phyloP scores from a whole-genome alignment of 306 rosid species.

The Gleditsia sinensis region DNA sequence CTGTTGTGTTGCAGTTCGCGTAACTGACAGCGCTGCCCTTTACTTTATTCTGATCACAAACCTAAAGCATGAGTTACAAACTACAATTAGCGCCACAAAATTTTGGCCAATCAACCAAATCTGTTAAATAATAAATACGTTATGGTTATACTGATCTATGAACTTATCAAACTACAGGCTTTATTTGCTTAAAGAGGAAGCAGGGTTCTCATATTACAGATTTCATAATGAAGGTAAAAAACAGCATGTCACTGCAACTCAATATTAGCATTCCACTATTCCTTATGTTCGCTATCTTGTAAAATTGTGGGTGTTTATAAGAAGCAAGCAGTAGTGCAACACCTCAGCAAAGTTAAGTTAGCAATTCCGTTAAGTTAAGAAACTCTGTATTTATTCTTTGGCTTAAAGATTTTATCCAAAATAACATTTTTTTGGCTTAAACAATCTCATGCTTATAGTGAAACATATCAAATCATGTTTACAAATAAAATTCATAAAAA shows the following conservation, averaged over 20 bases:
- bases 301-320: neutral
- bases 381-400: too few relatives aligned
- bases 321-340: constrained; percentile 1
- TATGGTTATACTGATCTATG: neutral
- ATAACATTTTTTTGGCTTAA: too few relatives aligned
- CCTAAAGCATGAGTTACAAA: constrained; percentile 45
- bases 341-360: constrained; percentile 8
- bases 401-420: too few relatives aligned
- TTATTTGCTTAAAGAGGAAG: neutral
- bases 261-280: neutral
- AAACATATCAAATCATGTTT: neutral
- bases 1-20: constrained; percentile 29
- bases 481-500: neutral
- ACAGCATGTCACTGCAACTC: neutral
- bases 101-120: neutral
- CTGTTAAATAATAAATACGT: neutral
- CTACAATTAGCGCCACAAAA: constrained; percentile 3
- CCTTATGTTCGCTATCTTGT: neutral
- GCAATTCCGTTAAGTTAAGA: neutral
- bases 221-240: neutral
- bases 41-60: constrained; percentile 51
- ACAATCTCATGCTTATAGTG: neutral
- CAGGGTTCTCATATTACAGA: neutral
- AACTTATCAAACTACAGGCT: neutral
- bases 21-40: constrained; percentile 36